Evolutionary conservation across 805 yeast genomes (phyloP), one percentile per base, ranked within the genome.

Genomic region (baker's yeast (Saccharomyces cerevisiae)): DNA sequence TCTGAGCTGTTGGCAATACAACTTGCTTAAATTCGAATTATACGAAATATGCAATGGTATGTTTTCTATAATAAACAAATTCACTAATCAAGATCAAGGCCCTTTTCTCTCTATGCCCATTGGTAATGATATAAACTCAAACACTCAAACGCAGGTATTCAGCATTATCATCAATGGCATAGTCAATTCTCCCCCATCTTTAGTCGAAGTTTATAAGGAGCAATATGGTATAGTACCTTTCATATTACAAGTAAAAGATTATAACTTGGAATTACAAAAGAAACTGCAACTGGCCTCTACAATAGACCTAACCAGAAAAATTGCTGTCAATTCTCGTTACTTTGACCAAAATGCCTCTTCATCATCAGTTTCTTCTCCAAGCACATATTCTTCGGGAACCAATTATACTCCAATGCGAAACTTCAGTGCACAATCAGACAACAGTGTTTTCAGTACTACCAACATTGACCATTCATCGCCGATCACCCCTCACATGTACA

Each of bases 1-100:
- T 59, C 61, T 76, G 24, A 69, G 81, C 2, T 69, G 79, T 27
- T 79, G 78, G 64, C 76, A 77, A 54, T 64, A 68, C 47, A 77
- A 74, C 41, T 70, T 80, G 51, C 55, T 65, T 11, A 61, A 60
- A 46, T 65, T 50, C 47, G 67, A 65, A 51, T 49, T 61, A 56
- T 64, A 59, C 41, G 69, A 65, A 53, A 56, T 64, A 17, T 54
- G 65, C 10, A 59, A 63, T 30, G 65, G 66, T 10, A 60, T 64
- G 6, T 64, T 65, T 41, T 57, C 63, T 14, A 54, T 65, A 17
- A 59, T 64, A 49, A 62, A 62, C 36, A 61, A 61, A 52, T 63
- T 63, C 49, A 61, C 61, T 0, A 59, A 54, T n/a, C 64, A 59
- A 32, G 68, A 63, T 9, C 64, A 63, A 51, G 62, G 65, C n/a